Conservation (phyloP, 1,139 yeast genomes). For the Torulaspora globosa region DNA sequence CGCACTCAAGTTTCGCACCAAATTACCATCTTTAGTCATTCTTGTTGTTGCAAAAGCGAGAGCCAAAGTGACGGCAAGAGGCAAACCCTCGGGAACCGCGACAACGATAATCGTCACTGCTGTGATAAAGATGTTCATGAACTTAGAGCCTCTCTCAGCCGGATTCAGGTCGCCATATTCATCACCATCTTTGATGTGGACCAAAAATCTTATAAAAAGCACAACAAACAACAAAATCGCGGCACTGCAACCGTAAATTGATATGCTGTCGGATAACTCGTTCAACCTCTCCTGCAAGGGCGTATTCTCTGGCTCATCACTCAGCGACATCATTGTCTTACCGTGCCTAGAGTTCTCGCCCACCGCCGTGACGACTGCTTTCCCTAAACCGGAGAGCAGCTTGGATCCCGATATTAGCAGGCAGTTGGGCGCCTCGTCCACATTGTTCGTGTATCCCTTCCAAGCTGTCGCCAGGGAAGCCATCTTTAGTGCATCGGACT, state of each 20-base stretch:
- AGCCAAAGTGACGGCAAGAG: slow-evolving; percentile 92
- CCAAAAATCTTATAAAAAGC: slow-evolving; percentile 69
- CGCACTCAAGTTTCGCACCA: slow-evolving; percentile 87
- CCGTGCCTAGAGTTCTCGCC: slow-evolving; percentile 90
- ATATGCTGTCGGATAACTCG: slow-evolving; percentile 83
- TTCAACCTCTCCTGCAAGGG: slow-evolving; percentile 85
- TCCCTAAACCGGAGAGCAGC: slow-evolving; percentile 80
- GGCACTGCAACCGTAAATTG: slow-evolving; percentile 85
- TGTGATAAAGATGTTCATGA: slow-evolving; percentile 81
- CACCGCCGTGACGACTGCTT: slow-evolving; percentile 82
- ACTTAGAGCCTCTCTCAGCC: slow-evolving; percentile 77
- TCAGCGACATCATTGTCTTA: slow-evolving; percentile 76
- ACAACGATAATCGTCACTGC: slow-evolving; percentile 92
- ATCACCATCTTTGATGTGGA: slow-evolving; percentile 51
- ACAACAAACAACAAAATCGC: slow-evolving; percentile 76
- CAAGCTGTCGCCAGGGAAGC: slow-evolving; percentile 51
- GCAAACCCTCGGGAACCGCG: slow-evolving; percentile 98
- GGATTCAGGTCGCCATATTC: slow-evolving; percentile 45
- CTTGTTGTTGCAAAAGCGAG: slow-evolving; percentile 96
- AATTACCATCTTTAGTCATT: slow-evolving; percentile 94
- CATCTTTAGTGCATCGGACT: slow-evolving; percentile 75
- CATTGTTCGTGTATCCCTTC: slow-evolving; percentile 27
- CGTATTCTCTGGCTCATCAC: slow-evolving; percentile 72
- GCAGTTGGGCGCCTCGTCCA: slow-evolving; percentile 21
- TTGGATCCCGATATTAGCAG: slow-evolving; percentile 89